Conservation (phyloP, 2,329 filamentous ascomycete genomes). For the Colletotrichum echinochloae region DNA sequence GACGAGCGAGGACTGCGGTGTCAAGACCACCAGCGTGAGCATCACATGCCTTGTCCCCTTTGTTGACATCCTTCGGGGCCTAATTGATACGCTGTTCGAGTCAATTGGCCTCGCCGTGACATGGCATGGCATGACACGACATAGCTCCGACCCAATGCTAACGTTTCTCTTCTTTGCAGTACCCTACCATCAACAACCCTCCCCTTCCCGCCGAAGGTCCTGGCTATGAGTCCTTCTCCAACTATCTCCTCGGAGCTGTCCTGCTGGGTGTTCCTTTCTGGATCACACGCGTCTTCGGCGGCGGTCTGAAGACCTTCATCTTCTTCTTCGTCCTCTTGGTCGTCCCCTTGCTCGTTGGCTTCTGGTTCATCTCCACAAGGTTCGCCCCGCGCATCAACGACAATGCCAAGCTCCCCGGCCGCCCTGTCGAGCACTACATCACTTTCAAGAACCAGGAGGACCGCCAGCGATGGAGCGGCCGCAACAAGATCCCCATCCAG, state of each 20-base stretch:
- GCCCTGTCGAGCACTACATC: conserved; percentile 90
- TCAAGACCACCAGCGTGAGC: conserved; percentile 54
- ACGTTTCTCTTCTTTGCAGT: conserved; percentile 64
- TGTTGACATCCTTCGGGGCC: background rate
- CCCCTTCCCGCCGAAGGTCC: conserved; percentile 91
- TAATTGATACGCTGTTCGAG: background rate
- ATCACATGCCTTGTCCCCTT: background rate
- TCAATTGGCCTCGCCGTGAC: conserved; percentile 9
- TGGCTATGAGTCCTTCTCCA: conserved; percentile 89
- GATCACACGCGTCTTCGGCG: conserved; percentile 84
- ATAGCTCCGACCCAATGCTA: conserved; percentile 21
- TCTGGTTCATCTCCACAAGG: conserved; percentile 84
- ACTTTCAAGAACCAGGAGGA: conserved; percentile 78
- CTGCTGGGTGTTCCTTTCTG: conserved; percentile 81
- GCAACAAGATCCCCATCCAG: conserved; percentile 87
- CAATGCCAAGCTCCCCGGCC: conserved; percentile 87
- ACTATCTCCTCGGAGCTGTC: conserved; percentile 78
- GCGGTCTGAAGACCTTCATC: conserved; percentile 87
- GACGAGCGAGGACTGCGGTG: conserved; percentile 72
- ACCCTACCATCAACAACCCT: conserved; percentile 90
- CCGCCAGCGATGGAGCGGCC: conserved; percentile 77
- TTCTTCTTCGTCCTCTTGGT: conserved; percentile 86
- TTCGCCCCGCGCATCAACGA: conserved; percentile 92
- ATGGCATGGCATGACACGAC: background rate
- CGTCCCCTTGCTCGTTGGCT: conserved; percentile 82